Conservation (phyloP, 352 stramenopile species). For the Phytophthora sp. region DNA sequence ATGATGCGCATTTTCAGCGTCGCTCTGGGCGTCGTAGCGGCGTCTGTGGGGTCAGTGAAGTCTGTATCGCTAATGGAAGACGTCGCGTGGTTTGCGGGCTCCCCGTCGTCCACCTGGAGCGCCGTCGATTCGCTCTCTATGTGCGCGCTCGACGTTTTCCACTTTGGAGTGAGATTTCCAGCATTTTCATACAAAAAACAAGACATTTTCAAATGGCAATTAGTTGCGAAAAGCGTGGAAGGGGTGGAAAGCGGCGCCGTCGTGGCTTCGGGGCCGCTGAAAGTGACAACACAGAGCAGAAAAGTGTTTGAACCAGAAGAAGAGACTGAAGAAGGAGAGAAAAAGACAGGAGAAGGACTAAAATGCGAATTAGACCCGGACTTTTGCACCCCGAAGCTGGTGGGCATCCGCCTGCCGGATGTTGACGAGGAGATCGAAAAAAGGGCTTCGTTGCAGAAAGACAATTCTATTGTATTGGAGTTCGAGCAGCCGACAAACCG, state of each 20-base stretch:
- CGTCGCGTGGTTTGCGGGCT: slow-evolving; percentile 15
- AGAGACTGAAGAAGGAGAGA: neutral
- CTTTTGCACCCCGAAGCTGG: slow-evolving; percentile 61
- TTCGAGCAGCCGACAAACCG: slow-evolving; percentile 65
- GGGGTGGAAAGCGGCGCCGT: slow-evolving; percentile 16
- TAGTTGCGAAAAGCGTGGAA: slow-evolving; percentile 28
- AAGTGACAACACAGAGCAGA: neutral
- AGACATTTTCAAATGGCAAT: slow-evolving; percentile 36
- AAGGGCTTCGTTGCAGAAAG: slow-evolving; percentile 31
- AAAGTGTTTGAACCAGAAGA: neutral
- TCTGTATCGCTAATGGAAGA: neutral
- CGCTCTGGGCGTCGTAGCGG: slow-evolving; percentile 10
- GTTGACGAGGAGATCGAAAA: slow-evolving; percentile 18
- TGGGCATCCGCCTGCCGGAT: slow-evolving; percentile 58
- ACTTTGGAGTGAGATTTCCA: slow-evolving; percentile 39
- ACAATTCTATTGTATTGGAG: slow-evolving; percentile 57
- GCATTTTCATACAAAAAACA: slow-evolving; percentile 13
- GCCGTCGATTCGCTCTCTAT: slow-evolving; percentile 4
- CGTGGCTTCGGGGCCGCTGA: slow-evolving; percentile 16
- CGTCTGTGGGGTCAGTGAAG: neutral
- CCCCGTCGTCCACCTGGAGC: slow-evolving; percentile 4
- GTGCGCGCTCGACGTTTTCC: slow-evolving; percentile 41
- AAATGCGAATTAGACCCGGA: slow-evolving; percentile 59
- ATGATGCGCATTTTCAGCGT: slow-evolving; percentile 9
- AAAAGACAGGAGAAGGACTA: slow-evolving; percentile 19